A percentile compares a stretch with the other conserved stretches of the same genome.
Evolutionary conservation across 441 rosid genomes (phyloP).

Genomic region (Adansonia madagascariensis): DNA sequence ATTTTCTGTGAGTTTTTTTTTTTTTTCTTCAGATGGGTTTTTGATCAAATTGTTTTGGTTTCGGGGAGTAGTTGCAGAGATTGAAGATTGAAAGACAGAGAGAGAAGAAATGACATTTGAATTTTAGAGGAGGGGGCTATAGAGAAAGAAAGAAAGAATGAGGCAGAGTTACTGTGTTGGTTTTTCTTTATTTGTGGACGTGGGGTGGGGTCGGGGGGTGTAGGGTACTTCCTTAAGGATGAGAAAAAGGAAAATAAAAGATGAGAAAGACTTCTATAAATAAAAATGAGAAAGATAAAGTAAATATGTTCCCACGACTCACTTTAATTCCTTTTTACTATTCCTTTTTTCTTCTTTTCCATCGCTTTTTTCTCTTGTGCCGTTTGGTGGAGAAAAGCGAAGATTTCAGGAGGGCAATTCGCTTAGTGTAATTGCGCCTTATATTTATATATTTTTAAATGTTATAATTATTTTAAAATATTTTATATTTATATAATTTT

Average conservation of each 20-base stretch:
- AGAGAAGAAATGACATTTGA: conserved; percentile 70
- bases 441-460: too few relatives aligned
- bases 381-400: not conserved
- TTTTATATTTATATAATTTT: conserved; percentile 30
- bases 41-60: conserved; percentile 32
- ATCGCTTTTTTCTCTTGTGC: conserved; percentile 31
- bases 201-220: conserved; percentile 50
- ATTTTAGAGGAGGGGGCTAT: conserved; percentile 31
- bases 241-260: conserved; percentile 38
- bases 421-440: not conserved
- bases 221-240: conserved; percentile 31
- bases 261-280: conserved; percentile 19
- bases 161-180: conserved; percentile 31
- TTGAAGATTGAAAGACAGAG: conserved; percentile 38
- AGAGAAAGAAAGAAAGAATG: conserved; percentile 30
- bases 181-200: too few relatives aligned
- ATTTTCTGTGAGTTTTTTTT: conserved; percentile 30
- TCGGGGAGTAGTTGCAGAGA: conserved; percentile 42
- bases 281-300: too few relatives aligned
- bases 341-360: conserved; percentile 14
- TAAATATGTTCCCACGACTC: not conserved
- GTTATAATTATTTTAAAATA: not conserved
- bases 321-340: conserved; percentile 43
- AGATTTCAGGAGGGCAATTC: conserved; percentile 26
- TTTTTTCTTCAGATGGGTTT: conserved; percentile 19